Percentiles rank a stretch among this genome's conserved stretches.
phyloP scores from a whole-genome alignment of 768 basidiomycete species.

The Leccinum imitatum region DNA sequence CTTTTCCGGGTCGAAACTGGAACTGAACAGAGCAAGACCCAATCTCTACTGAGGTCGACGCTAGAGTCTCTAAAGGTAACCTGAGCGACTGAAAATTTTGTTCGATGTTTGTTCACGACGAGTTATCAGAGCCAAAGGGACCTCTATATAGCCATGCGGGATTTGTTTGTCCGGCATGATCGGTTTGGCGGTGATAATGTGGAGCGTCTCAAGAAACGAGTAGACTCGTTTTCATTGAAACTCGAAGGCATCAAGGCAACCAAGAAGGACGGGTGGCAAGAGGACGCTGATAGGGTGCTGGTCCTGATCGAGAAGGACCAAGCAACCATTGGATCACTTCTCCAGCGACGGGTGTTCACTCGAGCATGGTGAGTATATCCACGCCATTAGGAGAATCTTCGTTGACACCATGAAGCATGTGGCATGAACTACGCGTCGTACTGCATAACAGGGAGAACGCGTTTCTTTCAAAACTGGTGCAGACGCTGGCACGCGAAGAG shows the following conservation, averaged over 20 bases:
- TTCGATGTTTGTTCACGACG: constrained; percentile 11
- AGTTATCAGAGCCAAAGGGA: constrained; percentile 67
- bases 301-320: constrained; percentile 83
- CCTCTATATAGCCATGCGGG: constrained; percentile 82
- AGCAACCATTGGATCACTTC: constrained; percentile 67
- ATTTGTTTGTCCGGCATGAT: constrained; percentile 84
- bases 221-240: constrained; percentile 73
- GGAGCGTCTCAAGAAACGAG: constrained; percentile 82
- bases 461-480: constrained; percentile 69
- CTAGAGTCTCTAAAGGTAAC: constrained; percentile 76
- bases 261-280: constrained; percentile 82
- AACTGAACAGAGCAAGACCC: constrained; percentile 46
- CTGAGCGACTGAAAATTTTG: neutral
- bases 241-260: constrained; percentile 69
- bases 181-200: constrained; percentile 88
- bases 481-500: constrained; percentile 74
- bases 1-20: neutral
- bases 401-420: constrained; percentile 57
- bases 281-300: constrained; percentile 76
- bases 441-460: constrained; percentile 89
- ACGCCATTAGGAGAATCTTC: neutral
- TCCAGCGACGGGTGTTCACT: constrained; percentile 83
- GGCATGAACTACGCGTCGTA: constrained; percentile 93
- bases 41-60: constrained; percentile 60
- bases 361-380: constrained; percentile 66